A percentile compares a stretch with the other conserved stretches of the same genome.
These are phyloP conservation scores for Fraxinus latifolia DNA, from an alignment of 305 asterid species.

Conservation along the genomic window DNA sequence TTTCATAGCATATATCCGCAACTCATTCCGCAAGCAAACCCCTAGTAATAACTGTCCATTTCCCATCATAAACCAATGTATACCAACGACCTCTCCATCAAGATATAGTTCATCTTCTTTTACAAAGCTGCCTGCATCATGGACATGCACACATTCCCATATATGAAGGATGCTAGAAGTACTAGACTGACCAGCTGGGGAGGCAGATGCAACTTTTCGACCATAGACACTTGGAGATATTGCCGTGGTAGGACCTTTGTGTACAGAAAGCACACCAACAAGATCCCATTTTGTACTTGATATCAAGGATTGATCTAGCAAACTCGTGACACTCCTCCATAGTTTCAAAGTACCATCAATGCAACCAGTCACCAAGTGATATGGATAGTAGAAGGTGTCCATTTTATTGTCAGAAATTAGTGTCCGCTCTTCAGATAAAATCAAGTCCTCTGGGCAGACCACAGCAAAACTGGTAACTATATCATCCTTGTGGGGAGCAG, in stretches of 20 bases:
- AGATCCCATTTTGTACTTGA: slow-evolving; percentile 62
- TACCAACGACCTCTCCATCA: slow-evolving; percentile 60
- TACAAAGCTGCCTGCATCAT: slow-evolving; percentile 64
- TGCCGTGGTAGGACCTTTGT: slow-evolving; percentile 50
- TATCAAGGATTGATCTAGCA: slow-evolving; percentile 44
- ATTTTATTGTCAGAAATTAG: slow-evolving; percentile 35
- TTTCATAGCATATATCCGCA: slow-evolving; percentile 57
- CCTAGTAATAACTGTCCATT: slow-evolving; percentile 77
- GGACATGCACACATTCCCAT: slow-evolving; percentile 76
- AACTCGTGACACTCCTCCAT: slow-evolving; percentile 83
- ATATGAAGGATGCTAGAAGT: slow-evolving; percentile 45
- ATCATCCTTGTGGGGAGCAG: slow-evolving; percentile 54
- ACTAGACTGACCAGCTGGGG: slow-evolving; percentile 33
- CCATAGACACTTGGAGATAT: slow-evolving; percentile 68
- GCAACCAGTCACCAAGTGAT: slow-evolving; percentile 84
- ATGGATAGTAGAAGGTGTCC: slow-evolving; percentile 47
- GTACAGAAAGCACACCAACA: slow-evolving; percentile 67
- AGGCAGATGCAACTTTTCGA: slow-evolving; percentile 65
- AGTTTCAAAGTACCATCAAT: slow-evolving; percentile 64
- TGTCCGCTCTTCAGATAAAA: slow-evolving; percentile 41
- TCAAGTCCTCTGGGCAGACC: slow-evolving; percentile 47
- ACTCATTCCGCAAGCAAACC: slow-evolving; percentile 63
- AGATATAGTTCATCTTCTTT: slow-evolving; percentile 66
- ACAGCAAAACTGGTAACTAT: slow-evolving; percentile 68
- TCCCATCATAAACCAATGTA: slow-evolving; percentile 74